Conservation (phyloP, 305 asterid species). For the Coffea humblotiana region DNA sequence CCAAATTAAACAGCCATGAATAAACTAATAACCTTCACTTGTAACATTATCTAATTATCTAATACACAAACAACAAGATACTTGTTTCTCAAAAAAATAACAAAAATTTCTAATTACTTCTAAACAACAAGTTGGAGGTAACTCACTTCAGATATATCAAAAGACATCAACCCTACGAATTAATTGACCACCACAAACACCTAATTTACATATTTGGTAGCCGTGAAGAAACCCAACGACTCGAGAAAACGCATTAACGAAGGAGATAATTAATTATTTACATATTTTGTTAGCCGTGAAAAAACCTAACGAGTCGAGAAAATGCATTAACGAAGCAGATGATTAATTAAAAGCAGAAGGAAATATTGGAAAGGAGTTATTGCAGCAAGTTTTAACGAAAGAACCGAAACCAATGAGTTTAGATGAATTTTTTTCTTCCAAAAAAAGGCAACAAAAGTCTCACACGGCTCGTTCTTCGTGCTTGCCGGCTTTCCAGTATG, state of each 20-base stretch:
- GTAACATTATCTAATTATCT: neutral
- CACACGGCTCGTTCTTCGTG: constrained; percentile 95
- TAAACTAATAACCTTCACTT: neutral
- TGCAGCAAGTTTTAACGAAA: neutral
- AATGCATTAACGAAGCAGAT: neutral
- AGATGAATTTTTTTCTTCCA: too few relatives aligned
- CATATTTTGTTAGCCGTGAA: neutral
- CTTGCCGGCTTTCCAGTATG: constrained; percentile 96
- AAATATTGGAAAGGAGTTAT: neutral
- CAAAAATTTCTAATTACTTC: neutral
- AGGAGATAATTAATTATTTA: neutral
- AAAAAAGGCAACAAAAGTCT: neutral
- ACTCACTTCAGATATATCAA: neutral
- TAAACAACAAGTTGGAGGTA: neutral
- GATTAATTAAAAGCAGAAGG: neutral
- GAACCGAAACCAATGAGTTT: too few relatives aligned
- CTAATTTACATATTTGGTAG: neutral
- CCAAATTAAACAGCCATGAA: neutral
- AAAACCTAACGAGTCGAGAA: neutral
- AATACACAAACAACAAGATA: neutral
- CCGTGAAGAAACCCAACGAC: neutral
- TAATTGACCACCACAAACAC: neutral
- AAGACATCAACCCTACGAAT: neutral
- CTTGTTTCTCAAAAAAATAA: neutral
- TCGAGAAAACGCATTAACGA: neutral